phyloP scores from a whole-genome alignment of 2,329 filamentous ascomycete species.

The Curvularia eragrostidis region DNA sequence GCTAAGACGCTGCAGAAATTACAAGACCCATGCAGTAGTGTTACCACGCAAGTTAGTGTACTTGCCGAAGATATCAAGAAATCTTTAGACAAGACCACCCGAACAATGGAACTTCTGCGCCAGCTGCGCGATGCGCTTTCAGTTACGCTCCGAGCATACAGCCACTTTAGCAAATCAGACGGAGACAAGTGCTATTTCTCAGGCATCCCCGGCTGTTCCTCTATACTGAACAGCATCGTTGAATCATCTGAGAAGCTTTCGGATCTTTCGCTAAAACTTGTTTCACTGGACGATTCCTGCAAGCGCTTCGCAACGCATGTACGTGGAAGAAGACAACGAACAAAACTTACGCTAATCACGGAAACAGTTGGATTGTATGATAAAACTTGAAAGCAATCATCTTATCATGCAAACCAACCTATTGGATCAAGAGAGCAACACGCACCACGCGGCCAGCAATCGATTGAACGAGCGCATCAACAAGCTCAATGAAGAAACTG shows the following conservation, averaged over 20 bases:
- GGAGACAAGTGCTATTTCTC: conserved; percentile 23
- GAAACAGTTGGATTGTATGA: conserved; percentile 9
- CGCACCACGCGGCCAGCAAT: neutral
- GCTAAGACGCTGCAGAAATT: neutral
- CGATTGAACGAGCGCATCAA: neutral
- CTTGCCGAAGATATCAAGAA: neutral
- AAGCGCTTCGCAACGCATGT: conserved; percentile 15
- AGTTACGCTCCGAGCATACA: conserved; percentile 5
- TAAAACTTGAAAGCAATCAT: conserved; percentile 12
- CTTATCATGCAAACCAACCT: neutral
- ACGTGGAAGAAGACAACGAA: neutral
- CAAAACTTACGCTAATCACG: neutral
- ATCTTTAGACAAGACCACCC: conserved; percentile 9
- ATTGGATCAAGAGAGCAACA: conserved; percentile 1
- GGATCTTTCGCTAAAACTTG: conserved; percentile 8
- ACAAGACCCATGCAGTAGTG: neutral
- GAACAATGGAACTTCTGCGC: conserved; percentile 14
- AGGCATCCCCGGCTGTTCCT: neutral
- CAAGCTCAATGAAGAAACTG: neutral
- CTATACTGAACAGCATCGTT: conserved; percentile 7
- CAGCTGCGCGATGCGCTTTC: conserved; percentile 9
- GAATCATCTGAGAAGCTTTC: conserved; percentile 19
- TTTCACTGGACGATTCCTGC: conserved; percentile 14
- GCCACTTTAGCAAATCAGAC: conserved; percentile 7
- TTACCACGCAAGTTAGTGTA: neutral